These are phyloP conservation scores for Mimosa pudica DNA, from an alignment of 306 rosid genomes.

Conservation along the genomic window DNA sequence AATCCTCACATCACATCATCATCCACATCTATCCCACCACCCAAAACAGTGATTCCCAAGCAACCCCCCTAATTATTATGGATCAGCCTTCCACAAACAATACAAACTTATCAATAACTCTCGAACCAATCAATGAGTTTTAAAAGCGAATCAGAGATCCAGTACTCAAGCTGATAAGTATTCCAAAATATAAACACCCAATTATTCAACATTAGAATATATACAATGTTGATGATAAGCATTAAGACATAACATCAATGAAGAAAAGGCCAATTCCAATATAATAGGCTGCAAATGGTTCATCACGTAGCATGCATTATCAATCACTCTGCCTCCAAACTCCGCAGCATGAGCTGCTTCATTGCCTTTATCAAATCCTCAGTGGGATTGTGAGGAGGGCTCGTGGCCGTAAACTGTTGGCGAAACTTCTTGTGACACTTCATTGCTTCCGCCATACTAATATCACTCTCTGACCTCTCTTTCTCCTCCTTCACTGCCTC, in stretches of 20 bases:
- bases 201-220: neutral
- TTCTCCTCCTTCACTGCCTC: slow-evolving; percentile 69
- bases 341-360: slow-evolving; percentile 67
- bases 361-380: slow-evolving; percentile 57
- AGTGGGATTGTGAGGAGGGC: slow-evolving; percentile 51
- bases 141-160: neutral
- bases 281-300: neutral
- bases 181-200: neutral
- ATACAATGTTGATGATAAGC: neutral
- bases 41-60: neutral
- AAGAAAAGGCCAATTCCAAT: neutral
- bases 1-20: neutral
- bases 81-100: neutral
- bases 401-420: slow-evolving; percentile 49
- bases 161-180: neutral
- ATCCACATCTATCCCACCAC: neutral
- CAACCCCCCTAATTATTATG: neutral
- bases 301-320: neutral
- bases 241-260: neutral
- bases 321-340: slow-evolving; percentile 32
- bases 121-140: neutral
- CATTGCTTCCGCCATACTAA: slow-evolving; percentile 63
- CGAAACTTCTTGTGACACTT: slow-evolving; percentile 50
- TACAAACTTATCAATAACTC: neutral
- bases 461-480: slow-evolving; percentile 36